These are phyloP conservation scores for Micromonas pusilla DNA, from an alignment of 139 green algal genomes.

Conservation along the genomic window DNA sequence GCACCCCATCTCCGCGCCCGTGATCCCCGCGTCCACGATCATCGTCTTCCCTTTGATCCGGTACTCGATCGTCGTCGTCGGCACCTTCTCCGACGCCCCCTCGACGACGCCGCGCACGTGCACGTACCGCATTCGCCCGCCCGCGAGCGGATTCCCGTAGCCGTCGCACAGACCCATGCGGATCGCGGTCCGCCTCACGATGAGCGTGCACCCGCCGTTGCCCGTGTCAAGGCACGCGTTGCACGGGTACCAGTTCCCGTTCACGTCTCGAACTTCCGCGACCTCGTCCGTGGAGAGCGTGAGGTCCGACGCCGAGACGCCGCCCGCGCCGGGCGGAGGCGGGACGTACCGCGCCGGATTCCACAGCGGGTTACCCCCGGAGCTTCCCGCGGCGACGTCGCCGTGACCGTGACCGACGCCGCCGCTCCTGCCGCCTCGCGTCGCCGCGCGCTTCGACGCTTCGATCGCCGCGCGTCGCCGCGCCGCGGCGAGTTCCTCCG, in stretches of 20 bases:
- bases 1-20: background rate
- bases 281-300: background rate
- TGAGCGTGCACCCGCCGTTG: background rate
- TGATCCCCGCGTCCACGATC: background rate
- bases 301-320: background rate
- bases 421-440: too few relatives aligned
- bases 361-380: background rate
- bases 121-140: background rate
- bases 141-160: background rate
- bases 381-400: background rate
- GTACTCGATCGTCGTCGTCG: background rate
- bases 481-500: too few relatives aligned
- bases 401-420: too few relatives aligned
- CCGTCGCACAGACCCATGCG: background rate
- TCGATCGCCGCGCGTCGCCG: too few relatives aligned
- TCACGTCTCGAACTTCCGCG: background rate
- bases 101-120: background rate
- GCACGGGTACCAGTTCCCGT: background rate
- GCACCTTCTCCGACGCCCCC: background rate
- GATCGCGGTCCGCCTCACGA: background rate
- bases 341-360: background rate
- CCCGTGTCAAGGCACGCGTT: conserved; percentile 6
- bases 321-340: too few relatives aligned
- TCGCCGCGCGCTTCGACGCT: too few relatives aligned
- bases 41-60: conserved; percentile 8